Percentiles rank a stretch among this genome's conserved stretches.
phyloP scores from a whole-genome alignment of 768 basidiomycete genomes.

The Asterophora parasitica region DNA sequence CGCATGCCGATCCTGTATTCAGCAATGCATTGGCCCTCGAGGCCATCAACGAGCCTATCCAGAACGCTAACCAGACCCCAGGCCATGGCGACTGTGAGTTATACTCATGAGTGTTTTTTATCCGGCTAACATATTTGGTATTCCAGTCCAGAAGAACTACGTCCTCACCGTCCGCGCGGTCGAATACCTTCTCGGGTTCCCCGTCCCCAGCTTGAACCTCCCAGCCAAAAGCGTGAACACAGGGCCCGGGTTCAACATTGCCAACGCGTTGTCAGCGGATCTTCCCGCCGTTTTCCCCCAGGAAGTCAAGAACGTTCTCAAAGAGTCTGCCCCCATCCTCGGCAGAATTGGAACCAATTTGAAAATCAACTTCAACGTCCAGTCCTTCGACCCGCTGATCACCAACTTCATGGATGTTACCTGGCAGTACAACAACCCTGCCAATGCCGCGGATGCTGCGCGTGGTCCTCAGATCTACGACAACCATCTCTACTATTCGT shows the following conservation, averaged over 20 bases:
- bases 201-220: constrained; percentile 24
- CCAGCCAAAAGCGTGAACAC: constrained; percentile 4
- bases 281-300: constrained; percentile 20
- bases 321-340: constrained; percentile 34
- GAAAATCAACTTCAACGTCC: constrained; percentile 10
- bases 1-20: constrained; percentile 68
- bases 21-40: constrained; percentile 63
- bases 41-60: constrained; percentile 76
- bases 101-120: not conserved
- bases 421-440: constrained; percentile 67
- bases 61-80: constrained; percentile 64
- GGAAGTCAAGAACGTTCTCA: constrained; percentile 27
- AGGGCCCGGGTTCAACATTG: constrained; percentile 17
- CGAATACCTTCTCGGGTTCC: constrained; percentile 57
- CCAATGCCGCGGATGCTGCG: constrained; percentile 67
- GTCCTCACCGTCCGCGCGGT: constrained; percentile 63
- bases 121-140: constrained; percentile 1
- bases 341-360: constrained; percentile 22
- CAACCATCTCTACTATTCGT: constrained; percentile 77
- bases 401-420: constrained; percentile 78
- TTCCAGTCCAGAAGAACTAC: constrained; percentile 63
- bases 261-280: constrained; percentile 18
- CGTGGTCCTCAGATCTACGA: constrained; percentile 73
- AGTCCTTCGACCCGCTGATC: constrained; percentile 18
- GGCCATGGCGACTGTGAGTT: constrained; percentile 63